Evolutionary conservation across 805 yeast genomes (phyloP).

Genomic region (Blastobotrys parvus): DNA sequence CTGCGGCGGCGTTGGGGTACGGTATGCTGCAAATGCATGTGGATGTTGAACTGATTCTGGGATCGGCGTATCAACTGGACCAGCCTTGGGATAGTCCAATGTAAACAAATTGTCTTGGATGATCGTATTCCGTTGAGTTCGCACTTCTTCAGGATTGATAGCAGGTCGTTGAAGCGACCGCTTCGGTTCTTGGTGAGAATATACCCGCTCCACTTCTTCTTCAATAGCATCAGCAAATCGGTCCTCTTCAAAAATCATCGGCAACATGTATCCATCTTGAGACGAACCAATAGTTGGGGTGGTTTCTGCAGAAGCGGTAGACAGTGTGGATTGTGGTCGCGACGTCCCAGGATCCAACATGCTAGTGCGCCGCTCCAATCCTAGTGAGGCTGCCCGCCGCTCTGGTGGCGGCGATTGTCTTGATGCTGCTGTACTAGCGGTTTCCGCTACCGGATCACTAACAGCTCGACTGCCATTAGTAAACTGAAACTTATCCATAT

Average conservation of each 20-base stretch:
- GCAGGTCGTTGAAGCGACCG: conserved; percentile 2
- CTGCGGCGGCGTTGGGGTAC: not conserved
- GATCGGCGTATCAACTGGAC: not conserved
- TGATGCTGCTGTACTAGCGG: not conserved
- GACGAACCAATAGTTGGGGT: conserved; percentile 1
- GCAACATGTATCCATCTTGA: conserved; percentile 21
- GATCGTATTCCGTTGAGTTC: conserved; percentile 4
- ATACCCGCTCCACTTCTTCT: conserved; percentile 26
- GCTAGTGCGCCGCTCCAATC: conserved; percentile 5
- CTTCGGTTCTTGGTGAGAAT: conserved; percentile 14
- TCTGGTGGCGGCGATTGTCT: too few relatives aligned
- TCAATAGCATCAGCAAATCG: conserved; percentile 32
- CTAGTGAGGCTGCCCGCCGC: conserved; percentile 4
- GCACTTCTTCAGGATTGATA: not conserved
- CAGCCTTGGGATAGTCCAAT: not conserved
- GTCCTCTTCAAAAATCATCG: conserved; percentile 34
- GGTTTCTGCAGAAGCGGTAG: conserved; percentile 2
- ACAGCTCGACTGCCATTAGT: conserved; percentile 6
- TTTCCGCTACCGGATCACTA: not conserved
- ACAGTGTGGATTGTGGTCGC: conserved; percentile 2
- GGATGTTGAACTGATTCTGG: too few relatives aligned
- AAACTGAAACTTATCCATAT: conserved; percentile 4
- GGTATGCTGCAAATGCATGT: not conserved
- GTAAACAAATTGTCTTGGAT: conserved; percentile 5
- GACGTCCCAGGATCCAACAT: conserved; percentile 3